Evolutionary conservation across 1,284 basidiomycete species (phyloP).

Genomic region (Somion occarium): DNA sequence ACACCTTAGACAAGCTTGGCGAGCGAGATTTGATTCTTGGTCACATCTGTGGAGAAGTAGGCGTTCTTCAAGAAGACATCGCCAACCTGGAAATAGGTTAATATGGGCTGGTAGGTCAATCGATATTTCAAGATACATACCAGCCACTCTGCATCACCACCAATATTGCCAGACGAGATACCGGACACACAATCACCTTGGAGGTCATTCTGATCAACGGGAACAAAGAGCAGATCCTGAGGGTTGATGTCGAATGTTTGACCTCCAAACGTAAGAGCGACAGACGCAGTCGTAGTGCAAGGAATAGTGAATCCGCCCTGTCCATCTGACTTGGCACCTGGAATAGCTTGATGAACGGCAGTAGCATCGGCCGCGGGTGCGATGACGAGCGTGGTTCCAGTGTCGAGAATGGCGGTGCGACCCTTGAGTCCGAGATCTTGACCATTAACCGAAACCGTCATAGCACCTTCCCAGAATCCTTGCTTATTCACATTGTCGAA

Average conservation of each 20-base stretch:
- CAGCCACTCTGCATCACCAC: slow-evolving; percentile 68
- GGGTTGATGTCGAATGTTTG: slow-evolving; percentile 59
- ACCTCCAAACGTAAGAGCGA: slow-evolving; percentile 70
- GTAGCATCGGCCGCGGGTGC: slow-evolving; percentile 55
- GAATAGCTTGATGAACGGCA: slow-evolving; percentile 54
- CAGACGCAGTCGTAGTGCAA: slow-evolving; percentile 60
- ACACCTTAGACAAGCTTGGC: slow-evolving; percentile 35
- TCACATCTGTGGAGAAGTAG: slow-evolving; percentile 71
- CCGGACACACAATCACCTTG: slow-evolving; percentile 71
- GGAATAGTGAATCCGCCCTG: slow-evolving; percentile 75
- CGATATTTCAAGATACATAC: slow-evolving; percentile 30
- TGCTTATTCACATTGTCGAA: slow-evolving; percentile 52
- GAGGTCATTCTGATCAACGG: slow-evolving; percentile 56
- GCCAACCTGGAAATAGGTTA: slow-evolving; percentile 37
- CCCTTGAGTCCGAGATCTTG: slow-evolving; percentile 46
- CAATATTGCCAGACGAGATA: slow-evolving; percentile 63
- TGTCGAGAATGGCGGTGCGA: slow-evolving; percentile 76
- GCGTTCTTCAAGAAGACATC: slow-evolving; percentile 78
- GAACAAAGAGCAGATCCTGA: slow-evolving; percentile 67
- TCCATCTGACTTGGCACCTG: slow-evolving; percentile 55
- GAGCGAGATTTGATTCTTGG: slow-evolving; percentile 65
- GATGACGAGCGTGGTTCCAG: slow-evolving; percentile 70
- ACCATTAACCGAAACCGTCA: slow-evolving; percentile 61
- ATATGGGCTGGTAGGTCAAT: slow-evolving; percentile 8
- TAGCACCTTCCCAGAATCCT: slow-evolving; percentile 77